A percentile compares a stretch with the other conserved stretches of the same genome.
Conservation (phyloP, 2,329 filamentous ascomycete genomes). For the Venturia aucupariae region DNA sequence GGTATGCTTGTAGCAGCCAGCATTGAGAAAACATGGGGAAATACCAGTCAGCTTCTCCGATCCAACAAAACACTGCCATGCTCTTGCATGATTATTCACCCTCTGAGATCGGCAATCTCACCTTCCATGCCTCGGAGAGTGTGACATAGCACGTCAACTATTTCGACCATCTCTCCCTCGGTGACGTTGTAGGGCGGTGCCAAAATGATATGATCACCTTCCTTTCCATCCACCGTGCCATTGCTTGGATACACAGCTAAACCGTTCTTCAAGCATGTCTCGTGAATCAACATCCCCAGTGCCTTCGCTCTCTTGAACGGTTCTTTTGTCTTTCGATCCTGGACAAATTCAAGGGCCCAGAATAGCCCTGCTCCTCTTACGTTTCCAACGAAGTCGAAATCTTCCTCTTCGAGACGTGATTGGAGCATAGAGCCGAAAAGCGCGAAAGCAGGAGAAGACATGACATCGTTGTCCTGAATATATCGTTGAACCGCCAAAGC, state of each 20-base stretch:
- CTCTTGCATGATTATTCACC: neutral
- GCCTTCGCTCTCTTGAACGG: conserved; percentile 29
- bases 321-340: conserved; percentile 27
- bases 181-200: conserved; percentile 13
- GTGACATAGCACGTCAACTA: conserved; percentile 9
- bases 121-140: neutral
- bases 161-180: conserved; percentile 10
- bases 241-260: conserved; percentile 25
- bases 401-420: conserved; percentile 20
- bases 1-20: too few relatives aligned
- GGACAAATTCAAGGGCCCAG: conserved; percentile 41
- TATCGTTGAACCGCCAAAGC: conserved; percentile 35
- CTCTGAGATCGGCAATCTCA: neutral
- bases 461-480: conserved; percentile 27
- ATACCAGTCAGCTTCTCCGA: too few relatives aligned
- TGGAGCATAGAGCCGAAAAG: conserved; percentile 25
- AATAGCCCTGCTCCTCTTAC: conserved; percentile 38
- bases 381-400: conserved; percentile 34
- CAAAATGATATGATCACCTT: conserved; percentile 14
- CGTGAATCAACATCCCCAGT: conserved; percentile 28
- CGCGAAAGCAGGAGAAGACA: conserved; percentile 28
- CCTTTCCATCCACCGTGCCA: conserved; percentile 13
- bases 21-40: too few relatives aligned
- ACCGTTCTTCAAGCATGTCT: conserved; percentile 23
- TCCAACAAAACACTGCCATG: neutral